Base-by-base conservation (phyloP, 2,329 filamentous ascomycete genomes). In the Aulographum hederae region DNA sequence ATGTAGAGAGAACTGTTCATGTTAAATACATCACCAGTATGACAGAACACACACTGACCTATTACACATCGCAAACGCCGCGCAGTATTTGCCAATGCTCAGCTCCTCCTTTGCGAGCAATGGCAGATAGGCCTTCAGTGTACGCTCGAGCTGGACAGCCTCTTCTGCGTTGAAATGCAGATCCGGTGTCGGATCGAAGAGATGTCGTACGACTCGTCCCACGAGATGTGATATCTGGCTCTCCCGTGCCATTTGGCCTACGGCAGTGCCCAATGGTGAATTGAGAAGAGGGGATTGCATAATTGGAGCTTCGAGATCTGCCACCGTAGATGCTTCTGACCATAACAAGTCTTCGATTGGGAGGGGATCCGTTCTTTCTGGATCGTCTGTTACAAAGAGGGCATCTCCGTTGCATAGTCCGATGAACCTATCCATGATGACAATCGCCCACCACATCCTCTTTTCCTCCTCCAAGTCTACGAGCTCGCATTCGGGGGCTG, bases 181-280 rank as follows among this genome's bases (percentile, higher is more conserved):
- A 28, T 32, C 30, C 14, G 18, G 18, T 8, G 21, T 26, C 4
- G 30, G 18, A 17, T 32, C 30, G 13, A 32, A 32, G 5, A 32
- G 18, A 26, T 50, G 46, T 2, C 34, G 33, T 3, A 50, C 32
- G 4, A 52, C 48, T 12, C 45, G 44, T 1, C 50, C 48, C 3
- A 51, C 41, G 2, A 50, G 37, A 18, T 53, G 50, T 2, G 45
- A 38, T 6, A 48, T 44, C 31, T 53, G 50, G 26, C 50, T 51
- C 5, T 45, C 35, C 6, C 44, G 40, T 8, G 48, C 50, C 36
- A 49, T 53, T 1, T 42, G 37, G 4, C 44, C 43, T 15, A 44
- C 26, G 26, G 16, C 38, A 34, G 14, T 39, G 37, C 17, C 38
- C 35, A 5, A 32, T 31, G 2, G 43, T 37, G 30, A 43, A 39